Base-by-base conservation (phyloP, 1,284 basidiomycete genomes). In the Pholiota adiposa region DNA sequence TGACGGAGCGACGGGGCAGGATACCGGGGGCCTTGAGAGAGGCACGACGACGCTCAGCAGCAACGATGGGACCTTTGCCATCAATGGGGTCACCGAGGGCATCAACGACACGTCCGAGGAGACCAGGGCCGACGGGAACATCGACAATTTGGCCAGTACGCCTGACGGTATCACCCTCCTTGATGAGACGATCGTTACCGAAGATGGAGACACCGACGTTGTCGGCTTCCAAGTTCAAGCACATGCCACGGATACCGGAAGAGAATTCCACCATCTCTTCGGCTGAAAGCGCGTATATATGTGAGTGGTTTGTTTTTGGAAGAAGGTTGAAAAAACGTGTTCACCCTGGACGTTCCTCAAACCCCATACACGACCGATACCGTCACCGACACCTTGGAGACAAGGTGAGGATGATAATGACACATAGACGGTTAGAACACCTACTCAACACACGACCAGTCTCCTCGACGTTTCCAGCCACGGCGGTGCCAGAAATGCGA, bases 191-290 rank as follows among this genome's bases (percentile, higher is more conserved):
- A 84, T 98, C 97, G 81, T 95, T 97, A 93, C 97, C 97, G 85
- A 99, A 98, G 84, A 98, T 96, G 84, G 97, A 96, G 74, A 99
- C 94, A 96, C 97, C 97, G 83, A 98, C 96, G 75, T 98, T 97
- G 92, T 98, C 97, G 82, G 96, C 94, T 84, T 99, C 97, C 88
- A 99, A 92, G 92, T 99, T 99, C 79, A 99, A 84, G 81, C 94
- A 96, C 96, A 98, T 97, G 83, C 94, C 94, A 75, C 94, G 93
- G 74, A 99, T 89, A 83, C 97, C 97, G 60, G 97, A 98, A 61
- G 96, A 94, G 89, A 99, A 99, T 87, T 99, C 97, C 87, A 99
- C 97, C 97, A 99, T 98, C 89, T 99, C 97, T 83, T 99, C 97
- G 83, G 93, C 92, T 93, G 73, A 54, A 43, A 54, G 54, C 49